Evolutionary conservation across 1,284 basidiomycete genomes (phyloP).

Genomic region (Athelia sp.): DNA sequence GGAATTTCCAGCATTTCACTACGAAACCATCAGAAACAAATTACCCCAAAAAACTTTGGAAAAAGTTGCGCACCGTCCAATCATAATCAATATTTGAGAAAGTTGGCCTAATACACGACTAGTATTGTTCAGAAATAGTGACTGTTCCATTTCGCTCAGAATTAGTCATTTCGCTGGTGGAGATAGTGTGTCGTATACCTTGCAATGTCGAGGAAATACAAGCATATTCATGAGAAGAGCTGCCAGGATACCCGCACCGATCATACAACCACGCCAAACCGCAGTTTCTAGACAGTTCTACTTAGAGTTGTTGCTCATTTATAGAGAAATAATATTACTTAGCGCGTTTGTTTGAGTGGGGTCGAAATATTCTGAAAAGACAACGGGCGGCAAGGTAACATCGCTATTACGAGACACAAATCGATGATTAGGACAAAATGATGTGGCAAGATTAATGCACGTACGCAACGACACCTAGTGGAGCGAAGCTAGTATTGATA

Average conservation of each 20-base stretch:
- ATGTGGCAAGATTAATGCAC: slow-evolving; percentile 9
- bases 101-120: slow-evolving; percentile 35
- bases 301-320: background rate
- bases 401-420: slow-evolving; percentile 27
- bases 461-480: slow-evolving; percentile 42
- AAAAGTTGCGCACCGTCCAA: slow-evolving; percentile 34
- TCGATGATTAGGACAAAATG: slow-evolving; percentile 2
- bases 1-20: slow-evolving; percentile 35
- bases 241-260: slow-evolving; percentile 39
- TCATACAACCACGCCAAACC: slow-evolving; percentile 34
- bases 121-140: slow-evolving; percentile 39
- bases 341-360: slow-evolving; percentile 21
- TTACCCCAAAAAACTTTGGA: background rate
- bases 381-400: slow-evolving; percentile 41
- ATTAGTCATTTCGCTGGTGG: background rate
- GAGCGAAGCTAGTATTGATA: slow-evolving; percentile 32
- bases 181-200: slow-evolving; percentile 22
- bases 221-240: slow-evolving; percentile 42
- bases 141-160: slow-evolving; percentile 19
- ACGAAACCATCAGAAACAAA: slow-evolving; percentile 5
- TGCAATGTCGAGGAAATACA: slow-evolving; percentile 43
- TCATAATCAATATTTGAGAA: slow-evolving; percentile 38
- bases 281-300: slow-evolving; percentile 31
- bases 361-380: slow-evolving; percentile 34
- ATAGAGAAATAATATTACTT: background rate